These are phyloP conservation scores for Daldinia grandis DNA, from an alignment of 495 filamentous ascomycete species.

Conservation along the genomic window DNA sequence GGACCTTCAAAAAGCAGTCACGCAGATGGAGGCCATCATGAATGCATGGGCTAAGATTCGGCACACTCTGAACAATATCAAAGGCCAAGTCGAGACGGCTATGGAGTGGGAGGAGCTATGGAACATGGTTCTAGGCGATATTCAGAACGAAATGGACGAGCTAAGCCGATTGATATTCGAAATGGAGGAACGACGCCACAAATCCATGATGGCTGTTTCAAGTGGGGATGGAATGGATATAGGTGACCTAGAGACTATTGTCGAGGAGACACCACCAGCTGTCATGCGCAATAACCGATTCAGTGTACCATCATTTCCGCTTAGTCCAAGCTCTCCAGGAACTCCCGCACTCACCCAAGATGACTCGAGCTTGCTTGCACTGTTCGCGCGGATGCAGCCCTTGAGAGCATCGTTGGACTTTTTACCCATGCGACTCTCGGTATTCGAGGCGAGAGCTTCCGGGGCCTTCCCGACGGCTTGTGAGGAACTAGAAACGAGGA, in stretches of 20 bases:
- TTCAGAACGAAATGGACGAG: conserved; percentile 86
- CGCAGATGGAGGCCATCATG: conserved; percentile 86
- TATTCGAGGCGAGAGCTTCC: conserved; percentile 80
- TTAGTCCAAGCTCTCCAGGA: conserved; percentile 64
- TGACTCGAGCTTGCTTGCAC: conserved; percentile 79
- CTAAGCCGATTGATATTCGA: conserved; percentile 87
- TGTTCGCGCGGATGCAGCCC: conserved; percentile 96
- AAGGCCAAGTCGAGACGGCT: conserved; percentile 90
- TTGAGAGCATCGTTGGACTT: conserved; percentile 93
- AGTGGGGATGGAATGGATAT: conserved; percentile 76
- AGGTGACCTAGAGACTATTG: conserved; percentile 90
- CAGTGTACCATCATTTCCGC: conserved; percentile 68
- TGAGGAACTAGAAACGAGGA: conserved; percentile 80
- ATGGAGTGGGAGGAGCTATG: conserved; percentile 99
- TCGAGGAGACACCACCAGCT: conserved; percentile 80
- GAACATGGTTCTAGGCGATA: conserved; percentile 92
- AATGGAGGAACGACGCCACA: conserved; percentile 93
- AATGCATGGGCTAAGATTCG: conserved; percentile 86
- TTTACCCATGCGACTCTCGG: conserved; percentile 91
- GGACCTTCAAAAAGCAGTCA: conserved; percentile 74
- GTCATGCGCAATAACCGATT: conserved; percentile 68
- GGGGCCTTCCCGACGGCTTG: conserved; percentile 85
- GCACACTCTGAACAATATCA: conserved; percentile 74
- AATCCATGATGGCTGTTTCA: conserved; percentile 67
- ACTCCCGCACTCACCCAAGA: conserved; percentile 72